Percentiles rank a stretch among this genome's conserved stretches.
Evolutionary conservation across 2,329 filamentous ascomycete species (phyloP).

Genomic region (Falciphora oryzae): DNA sequence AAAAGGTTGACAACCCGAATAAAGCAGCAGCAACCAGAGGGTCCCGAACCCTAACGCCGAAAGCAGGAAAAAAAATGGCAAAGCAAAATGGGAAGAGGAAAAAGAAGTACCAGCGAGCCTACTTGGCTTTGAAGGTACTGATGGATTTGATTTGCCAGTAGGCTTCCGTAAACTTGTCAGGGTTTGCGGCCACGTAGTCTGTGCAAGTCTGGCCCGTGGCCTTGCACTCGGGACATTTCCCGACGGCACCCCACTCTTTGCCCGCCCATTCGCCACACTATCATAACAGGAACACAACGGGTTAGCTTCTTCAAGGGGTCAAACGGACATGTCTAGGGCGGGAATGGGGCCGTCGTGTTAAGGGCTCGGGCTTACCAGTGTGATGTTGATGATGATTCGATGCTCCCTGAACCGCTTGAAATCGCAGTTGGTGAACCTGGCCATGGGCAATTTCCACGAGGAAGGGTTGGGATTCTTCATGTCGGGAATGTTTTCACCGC

Average conservation of each 20-base stretch:
- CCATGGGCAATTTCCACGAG: slow-evolving; percentile 63
- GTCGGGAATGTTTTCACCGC: slow-evolving; percentile 39
- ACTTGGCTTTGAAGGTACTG: slow-evolving; percentile 49
- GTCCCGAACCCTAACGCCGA: background rate
- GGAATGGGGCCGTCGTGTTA: too few species aligned
- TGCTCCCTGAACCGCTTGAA: slow-evolving; percentile 66
- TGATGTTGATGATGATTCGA: slow-evolving; percentile 74
- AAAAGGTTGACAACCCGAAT: background rate
- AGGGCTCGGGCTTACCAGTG: slow-evolving; percentile 39
- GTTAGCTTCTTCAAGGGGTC: background rate
- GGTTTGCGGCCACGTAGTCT: slow-evolving; percentile 66
- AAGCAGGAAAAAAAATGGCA: background rate
- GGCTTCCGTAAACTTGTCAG: slow-evolving; percentile 61
- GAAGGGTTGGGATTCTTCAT: slow-evolving; percentile 59
- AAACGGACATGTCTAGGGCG: background rate
- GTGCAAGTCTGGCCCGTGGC: slow-evolving; percentile 59
- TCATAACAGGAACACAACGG: background rate
- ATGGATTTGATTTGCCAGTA: slow-evolving; percentile 75
- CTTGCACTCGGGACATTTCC: slow-evolving; percentile 42
- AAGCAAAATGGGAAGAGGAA: background rate
- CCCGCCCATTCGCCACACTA: slow-evolving; percentile 82
- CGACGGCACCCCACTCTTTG: slow-evolving; percentile 52
- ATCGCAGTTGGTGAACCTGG: slow-evolving; percentile 66
- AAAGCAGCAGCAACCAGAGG: background rate
- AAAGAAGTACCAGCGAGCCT: background rate